Base-by-base conservation (phyloP, 2,329 filamentous ascomycete genomes). In the Pestalotiopsis sp. region DNA sequence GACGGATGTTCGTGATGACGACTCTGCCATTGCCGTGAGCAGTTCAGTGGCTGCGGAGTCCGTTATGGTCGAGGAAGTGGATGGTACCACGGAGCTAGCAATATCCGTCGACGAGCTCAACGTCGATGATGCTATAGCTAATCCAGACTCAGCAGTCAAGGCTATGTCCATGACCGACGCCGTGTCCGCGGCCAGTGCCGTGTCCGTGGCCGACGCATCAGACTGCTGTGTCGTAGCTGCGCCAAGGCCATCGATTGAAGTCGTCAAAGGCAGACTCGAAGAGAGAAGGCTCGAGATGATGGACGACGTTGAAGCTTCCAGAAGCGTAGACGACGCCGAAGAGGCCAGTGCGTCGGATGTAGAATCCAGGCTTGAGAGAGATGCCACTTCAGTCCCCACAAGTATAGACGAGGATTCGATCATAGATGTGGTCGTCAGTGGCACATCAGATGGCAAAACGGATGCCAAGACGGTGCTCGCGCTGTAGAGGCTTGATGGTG, bases 401-500 rank as follows among this genome's bases (percentile, higher is more conserved):
- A 52, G 7, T 68, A 69, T 68, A 65, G 66, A 69, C 17, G 59
- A 68, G 39, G 49, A 14, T 12, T 59, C 57, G 59, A 62, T 69
- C 64, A 69, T 67, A 11, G 49, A 68, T 17, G 63, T 20, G 55
- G 67, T 31, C 61, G n/a, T 58, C 39, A 59, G 25, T 59, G 57
- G 4, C 6, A 39, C 41, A 25, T 65, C 67, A 55, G 66, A 66
- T 14, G 66, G 60, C 17, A 52, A 67, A 5, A 66, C 57, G 20
- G 67, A 58, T 31, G 65, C 25, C 9, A 59, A 36, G 39, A 68
- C 68, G 13, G 75, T 73, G 67, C 7, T 12, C n/a, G 25, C 72
- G 66, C 72, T 73, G 57, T 68, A 70, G 57, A 73, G 39, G 63
- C 65, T 72, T 3, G 64, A 64, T 52, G 72, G 70, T 31, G 69